Evolutionary conservation across 768 basidiomycete genomes (phyloP).

Genomic region (Boletus tomentosulus): DNA sequence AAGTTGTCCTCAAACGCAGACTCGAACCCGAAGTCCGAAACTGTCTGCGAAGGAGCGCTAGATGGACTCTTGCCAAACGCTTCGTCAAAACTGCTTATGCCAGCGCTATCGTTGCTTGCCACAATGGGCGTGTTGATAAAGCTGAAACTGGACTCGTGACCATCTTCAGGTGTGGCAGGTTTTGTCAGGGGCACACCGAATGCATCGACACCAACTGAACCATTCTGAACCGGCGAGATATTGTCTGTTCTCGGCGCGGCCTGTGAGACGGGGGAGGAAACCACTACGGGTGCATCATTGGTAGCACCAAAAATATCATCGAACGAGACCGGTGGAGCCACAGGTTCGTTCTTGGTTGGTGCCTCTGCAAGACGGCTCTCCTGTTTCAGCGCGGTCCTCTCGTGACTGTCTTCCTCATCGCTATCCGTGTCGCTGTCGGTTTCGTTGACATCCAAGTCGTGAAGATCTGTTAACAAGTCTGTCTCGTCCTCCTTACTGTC

Average conservation of each 20-base stretch:
- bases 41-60: conserved; percentile 31
- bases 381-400: conserved; percentile 16
- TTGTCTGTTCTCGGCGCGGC: conserved; percentile 17
- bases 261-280: conserved; percentile 15
- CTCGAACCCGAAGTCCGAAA: conserved; percentile 56
- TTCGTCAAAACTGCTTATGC: conserved; percentile 68
- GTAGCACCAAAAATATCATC: conserved; percentile 53
- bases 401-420: conserved; percentile 37
- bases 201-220: conserved; percentile 30
- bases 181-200: conserved; percentile 36
- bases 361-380: conserved; percentile 19
- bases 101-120: conserved; percentile 17
- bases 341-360: conserved; percentile 10
- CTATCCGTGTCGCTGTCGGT: conserved; percentile 55
- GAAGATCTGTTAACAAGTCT: conserved; percentile 48
- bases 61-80: conserved; percentile 56
- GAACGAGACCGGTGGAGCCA: conserved; percentile 34
- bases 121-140: conserved; percentile 14
- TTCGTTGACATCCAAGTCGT: conserved; percentile 56
- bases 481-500: conserved; percentile 40
- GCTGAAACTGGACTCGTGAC: conserved; percentile 18
- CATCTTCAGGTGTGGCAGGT: conserved; percentile 15
- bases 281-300: conserved; percentile 19
- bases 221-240: conserved; percentile 12
- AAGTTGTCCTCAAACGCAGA: conserved; percentile 63